Conservation (phyloP, 176 grass and related monocot species). For the Ananas comosus region DNA sequence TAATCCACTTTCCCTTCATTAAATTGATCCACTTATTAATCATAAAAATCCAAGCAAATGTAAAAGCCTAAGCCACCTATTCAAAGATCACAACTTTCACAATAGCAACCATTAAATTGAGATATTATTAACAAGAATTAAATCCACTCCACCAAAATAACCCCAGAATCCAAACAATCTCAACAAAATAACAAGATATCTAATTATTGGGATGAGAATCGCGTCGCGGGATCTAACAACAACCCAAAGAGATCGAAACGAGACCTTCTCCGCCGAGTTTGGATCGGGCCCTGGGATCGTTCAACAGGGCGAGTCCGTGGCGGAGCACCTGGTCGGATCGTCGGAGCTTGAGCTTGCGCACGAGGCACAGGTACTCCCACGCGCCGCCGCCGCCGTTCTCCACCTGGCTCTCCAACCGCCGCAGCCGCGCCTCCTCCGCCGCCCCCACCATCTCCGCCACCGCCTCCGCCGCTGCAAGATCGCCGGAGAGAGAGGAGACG, state of each 20-base stretch:
- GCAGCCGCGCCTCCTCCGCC: constrained; percentile 48
- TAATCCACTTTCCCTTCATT: too few species aligned
- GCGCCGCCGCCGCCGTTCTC: constrained; percentile 78
- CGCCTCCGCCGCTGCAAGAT: too few species aligned
- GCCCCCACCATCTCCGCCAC: constrained; percentile 32
- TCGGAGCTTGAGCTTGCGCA: constrained; percentile 68
- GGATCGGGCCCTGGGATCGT: constrained; percentile 68
- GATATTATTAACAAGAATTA: too few species aligned
- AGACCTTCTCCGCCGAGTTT: constrained; percentile 61
- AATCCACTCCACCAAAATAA: not conserved
- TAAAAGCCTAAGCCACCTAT: too few species aligned
- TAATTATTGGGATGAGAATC: not conserved
- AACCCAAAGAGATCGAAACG: not conserved
- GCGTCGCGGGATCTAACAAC: not conserved
- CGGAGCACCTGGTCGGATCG: constrained; percentile 69
- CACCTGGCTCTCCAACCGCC: constrained; percentile 76
- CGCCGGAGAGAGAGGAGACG: too few species aligned
- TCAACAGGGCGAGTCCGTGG: constrained; percentile 68
- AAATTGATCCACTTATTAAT: too few species aligned
- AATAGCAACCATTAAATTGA: too few species aligned
- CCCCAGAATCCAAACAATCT: too few species aligned
- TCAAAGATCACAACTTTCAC: too few species aligned
- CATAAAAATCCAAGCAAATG: too few species aligned
- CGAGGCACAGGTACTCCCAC: constrained; percentile 94
- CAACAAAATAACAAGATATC: too few species aligned